These are phyloP conservation scores for Detonula confervacea DNA, from an alignment of 352 stramenopile genomes.

Conservation along the genomic window DNA sequence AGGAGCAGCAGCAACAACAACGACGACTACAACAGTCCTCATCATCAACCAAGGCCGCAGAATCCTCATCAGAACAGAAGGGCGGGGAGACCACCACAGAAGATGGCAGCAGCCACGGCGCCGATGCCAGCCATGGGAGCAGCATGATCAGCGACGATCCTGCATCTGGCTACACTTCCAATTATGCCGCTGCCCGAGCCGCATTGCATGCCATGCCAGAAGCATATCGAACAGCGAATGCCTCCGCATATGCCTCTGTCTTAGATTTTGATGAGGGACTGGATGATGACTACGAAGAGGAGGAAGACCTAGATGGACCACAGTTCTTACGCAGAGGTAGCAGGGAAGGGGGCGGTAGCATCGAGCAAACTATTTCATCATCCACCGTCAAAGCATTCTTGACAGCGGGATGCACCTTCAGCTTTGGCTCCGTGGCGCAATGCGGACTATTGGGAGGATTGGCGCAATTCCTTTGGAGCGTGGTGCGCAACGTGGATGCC, in stretches of 20 bases:
- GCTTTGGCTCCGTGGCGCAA: slow-evolving; percentile 79
- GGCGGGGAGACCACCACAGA: not conserved
- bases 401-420: slow-evolving; percentile 60
- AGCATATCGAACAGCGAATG: slow-evolving; percentile 71
- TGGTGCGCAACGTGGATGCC: slow-evolving; percentile 73
- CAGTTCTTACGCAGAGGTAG: too few species aligned
- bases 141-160: slow-evolving; percentile 15
- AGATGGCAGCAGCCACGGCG: not conserved
- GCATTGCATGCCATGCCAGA: slow-evolving; percentile 64
- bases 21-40: slow-evolving; percentile 1
- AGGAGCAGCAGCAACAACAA: slow-evolving; percentile 2
- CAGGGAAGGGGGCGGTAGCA: too few species aligned
- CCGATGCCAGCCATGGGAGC: not conserved
- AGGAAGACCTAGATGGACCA: slow-evolving; percentile 22
- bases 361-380: not conserved
- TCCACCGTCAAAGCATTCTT: slow-evolving; percentile 69
- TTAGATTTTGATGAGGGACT: slow-evolving; percentile 70
- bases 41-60: not conserved
- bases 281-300: slow-evolving; percentile 77
- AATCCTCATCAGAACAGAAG: slow-evolving; percentile 4
- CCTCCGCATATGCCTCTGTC: slow-evolving; percentile 64
- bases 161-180: slow-evolving; percentile 8
- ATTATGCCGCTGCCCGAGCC: slow-evolving; percentile 34
- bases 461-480: slow-evolving; percentile 81
- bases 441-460: slow-evolving; percentile 78